Percentiles rank a stretch among this genome's conserved stretches.
These are phyloP conservation scores for Trypanosoma caninum DNA, from an alignment of 208 protist species.

Conservation along the genomic window DNA sequence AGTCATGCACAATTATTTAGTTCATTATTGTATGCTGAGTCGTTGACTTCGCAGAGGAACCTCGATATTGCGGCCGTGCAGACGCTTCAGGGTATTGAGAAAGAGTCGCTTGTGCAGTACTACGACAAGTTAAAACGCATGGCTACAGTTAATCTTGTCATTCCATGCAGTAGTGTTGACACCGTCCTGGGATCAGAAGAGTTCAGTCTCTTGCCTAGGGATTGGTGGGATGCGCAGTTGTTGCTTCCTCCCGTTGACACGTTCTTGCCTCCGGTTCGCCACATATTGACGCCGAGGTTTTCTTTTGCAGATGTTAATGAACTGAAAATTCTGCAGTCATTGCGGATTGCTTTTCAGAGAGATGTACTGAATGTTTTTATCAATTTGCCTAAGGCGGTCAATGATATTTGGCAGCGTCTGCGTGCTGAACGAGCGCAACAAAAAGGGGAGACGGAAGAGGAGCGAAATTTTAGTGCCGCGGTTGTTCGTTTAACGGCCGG, in stretches of 20 bases:
- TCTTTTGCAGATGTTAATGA: slow-evolving; percentile 61
- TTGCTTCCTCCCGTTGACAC: slow-evolving; percentile 29
- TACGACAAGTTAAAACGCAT: slow-evolving; percentile 19
- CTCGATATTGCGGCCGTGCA: slow-evolving; percentile 38
- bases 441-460: background rate
- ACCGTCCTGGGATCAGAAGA: slow-evolving; percentile 52
- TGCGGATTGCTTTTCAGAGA: slow-evolving; percentile 56
- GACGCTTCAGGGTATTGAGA: slow-evolving; percentile 29
- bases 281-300: slow-evolving; percentile 66
- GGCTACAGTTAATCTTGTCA: slow-evolving; percentile 20
- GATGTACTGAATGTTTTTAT: slow-evolving; percentile 17
- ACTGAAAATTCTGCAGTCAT: slow-evolving; percentile 43
- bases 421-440: background rate
- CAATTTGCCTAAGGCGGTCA: slow-evolving; percentile 3
- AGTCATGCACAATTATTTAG: slow-evolving; percentile 35
- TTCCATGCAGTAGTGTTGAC: slow-evolving; percentile 3
- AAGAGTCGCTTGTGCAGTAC: slow-evolving; percentile 13
- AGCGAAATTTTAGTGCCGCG: background rate
- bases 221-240: slow-evolving; percentile 37
- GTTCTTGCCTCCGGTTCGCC: slow-evolving; percentile 56
- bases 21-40: slow-evolving; percentile 52
- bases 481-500: background rate
- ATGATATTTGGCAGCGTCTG: slow-evolving; percentile 3
- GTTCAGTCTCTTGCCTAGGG: slow-evolving; percentile 49
- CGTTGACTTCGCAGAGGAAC: slow-evolving; percentile 28